Evolutionary conservation across 108 stramenopile genomes (phyloP).

Genomic region (Nitzschia sp.): DNA sequence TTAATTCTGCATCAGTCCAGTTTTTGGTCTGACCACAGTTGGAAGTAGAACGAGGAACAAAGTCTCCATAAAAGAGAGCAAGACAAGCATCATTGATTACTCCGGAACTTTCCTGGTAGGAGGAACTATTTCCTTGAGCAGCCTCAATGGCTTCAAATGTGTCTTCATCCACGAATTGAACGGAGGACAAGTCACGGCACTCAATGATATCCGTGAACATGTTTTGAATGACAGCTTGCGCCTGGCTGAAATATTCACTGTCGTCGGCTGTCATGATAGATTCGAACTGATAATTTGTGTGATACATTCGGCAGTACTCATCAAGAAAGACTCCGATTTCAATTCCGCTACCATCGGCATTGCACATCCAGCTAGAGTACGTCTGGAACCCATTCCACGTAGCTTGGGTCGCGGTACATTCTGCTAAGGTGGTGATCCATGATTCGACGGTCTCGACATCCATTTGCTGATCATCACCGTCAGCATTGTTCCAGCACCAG

Average conservation of each 20-base stretch:
- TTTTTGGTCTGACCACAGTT: constrained; percentile 8
- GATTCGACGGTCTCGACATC: constrained; percentile 10
- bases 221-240: constrained; percentile 14
- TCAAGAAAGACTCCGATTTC: constrained; percentile 70
- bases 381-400: constrained; percentile 17
- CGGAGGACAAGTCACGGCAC: constrained; percentile 10
- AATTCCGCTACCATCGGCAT: constrained; percentile 54
- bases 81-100: constrained; percentile 9
- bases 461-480: constrained; percentile 25
- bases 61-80: constrained; percentile 11
- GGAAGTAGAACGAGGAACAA: background rate
- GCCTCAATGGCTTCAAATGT: background rate
- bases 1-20: background rate
- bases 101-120: constrained; percentile 5
- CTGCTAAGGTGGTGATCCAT: constrained; percentile 10
- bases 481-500: constrained; percentile 18
- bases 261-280: constrained; percentile 8
- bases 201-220: constrained; percentile 23
- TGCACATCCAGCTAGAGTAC: constrained; percentile 62
- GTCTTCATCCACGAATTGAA: constrained; percentile 16
- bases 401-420: background rate
- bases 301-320: constrained; percentile 55
- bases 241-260: constrained; percentile 15
- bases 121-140: background rate
- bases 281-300: background rate